Base-by-base conservation (phyloP, 2,329 filamentous ascomycete species). In the Epicoccum nigrum region DNA sequence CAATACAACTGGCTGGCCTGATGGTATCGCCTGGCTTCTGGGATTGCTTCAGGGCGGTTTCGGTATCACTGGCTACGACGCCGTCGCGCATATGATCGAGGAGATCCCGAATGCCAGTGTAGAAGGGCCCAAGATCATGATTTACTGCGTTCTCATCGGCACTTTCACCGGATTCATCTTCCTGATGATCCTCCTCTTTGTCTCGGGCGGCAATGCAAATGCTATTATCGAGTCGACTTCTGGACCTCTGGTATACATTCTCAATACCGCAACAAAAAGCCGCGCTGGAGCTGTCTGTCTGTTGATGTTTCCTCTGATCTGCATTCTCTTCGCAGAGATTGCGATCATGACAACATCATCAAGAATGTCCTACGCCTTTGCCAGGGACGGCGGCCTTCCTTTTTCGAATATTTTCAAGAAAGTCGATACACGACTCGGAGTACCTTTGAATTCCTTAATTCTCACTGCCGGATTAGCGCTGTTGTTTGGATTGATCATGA, bases 1-100 rank as follows among this genome's bases (percentile, higher is more conserved):
- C 66, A 91, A 91, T 58, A 69, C 81, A 38, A 85, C 83, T 7
- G 85, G 85, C 33, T 89, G 86, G 86, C 86, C 86, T 0, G 84
- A 88, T 70, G 86, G 86, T 0, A 67, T 89, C 27, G 76, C 83
- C 3, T 86, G 77, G 77, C 61, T 79, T 20, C 65, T 79, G 4
- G 77, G 77, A 6, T 58, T 79, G 11, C 69, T 86, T 1, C 83
- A 83, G 69, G 81, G 80, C 31, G 80, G 79, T 12, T 74, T 83
- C 12, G 79, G 78, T 47, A 69, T 82, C 16, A 82, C 79, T n/a
- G 81, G 81, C 40, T 84, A 77, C 62, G 81, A 81, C 51, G 77
- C 77, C 0, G 76, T 78, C 2, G 77, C 78, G 1, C 82, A 84
- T 57, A 83, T 84, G 77, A 81, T 82, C 34, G 79, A 82, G 58